A percentile compares a stretch with the other conserved stretches of the same genome.
Conservation (phyloP, 2,329 filamentous ascomycete species). For the Aspergillus bombycis region DNA sequence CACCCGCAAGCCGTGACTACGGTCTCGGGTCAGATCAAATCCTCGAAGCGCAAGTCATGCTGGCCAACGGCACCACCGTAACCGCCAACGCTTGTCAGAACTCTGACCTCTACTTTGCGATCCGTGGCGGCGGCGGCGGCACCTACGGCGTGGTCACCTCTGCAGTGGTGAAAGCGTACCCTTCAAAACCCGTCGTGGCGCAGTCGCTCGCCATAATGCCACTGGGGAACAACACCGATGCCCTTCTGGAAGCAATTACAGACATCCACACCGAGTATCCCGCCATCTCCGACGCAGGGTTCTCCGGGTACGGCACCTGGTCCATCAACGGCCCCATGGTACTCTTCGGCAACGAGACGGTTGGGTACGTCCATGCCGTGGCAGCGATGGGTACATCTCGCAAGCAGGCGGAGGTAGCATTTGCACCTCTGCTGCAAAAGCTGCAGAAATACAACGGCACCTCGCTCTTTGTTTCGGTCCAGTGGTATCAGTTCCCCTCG, state of each 20-base stretch:
- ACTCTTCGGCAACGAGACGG: conserved; percentile 16
- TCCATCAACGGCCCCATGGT: conserved; percentile 12
- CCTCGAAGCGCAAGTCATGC: conserved; percentile 47
- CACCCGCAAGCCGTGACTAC: conserved; percentile 42
- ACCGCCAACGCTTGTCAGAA: conserved; percentile 39
- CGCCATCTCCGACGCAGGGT: conserved; percentile 19
- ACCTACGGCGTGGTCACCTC: conserved; percentile 30
- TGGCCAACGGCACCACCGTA: conserved; percentile 40
- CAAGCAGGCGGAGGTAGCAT: conserved; percentile 8
- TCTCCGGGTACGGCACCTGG: conserved; percentile 23
- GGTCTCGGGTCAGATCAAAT: conserved; percentile 51
- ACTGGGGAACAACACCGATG: neutral
- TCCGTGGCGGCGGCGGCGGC: conserved; percentile 45
- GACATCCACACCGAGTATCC: conserved; percentile 17
- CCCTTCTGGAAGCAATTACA: conserved; percentile 15
- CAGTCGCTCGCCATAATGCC: conserved; percentile 11
- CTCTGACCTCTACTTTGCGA: conserved; percentile 34
- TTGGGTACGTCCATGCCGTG: conserved; percentile 19
- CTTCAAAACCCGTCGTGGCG: conserved; percentile 14
- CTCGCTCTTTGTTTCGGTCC: conserved; percentile 13
- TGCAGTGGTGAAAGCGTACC: conserved; percentile 22
- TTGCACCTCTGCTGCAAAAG: conserved; percentile 11
- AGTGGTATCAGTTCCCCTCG: conserved; percentile 30
- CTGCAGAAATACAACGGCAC: conserved; percentile 10
- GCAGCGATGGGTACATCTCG: conserved; percentile 17